Evolutionary conservation across 768 basidiomycete species (phyloP), one percentile per base, ranked within the genome.

Genomic region (Mycena galericulata): DNA sequence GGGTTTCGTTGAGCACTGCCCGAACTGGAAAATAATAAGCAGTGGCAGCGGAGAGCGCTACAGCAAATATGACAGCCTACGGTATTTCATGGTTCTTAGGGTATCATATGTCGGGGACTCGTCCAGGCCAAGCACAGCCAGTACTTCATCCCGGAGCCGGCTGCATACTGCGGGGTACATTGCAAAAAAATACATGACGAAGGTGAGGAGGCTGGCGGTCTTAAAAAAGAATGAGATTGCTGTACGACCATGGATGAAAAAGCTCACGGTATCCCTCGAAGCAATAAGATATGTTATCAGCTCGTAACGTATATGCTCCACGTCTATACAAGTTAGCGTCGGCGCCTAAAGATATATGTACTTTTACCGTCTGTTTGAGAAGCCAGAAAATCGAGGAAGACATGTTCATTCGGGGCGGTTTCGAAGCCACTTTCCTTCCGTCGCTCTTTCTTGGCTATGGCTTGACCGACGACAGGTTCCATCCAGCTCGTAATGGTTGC

Each of bases 141-240:
- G 61, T 18, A 87, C 80, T 71, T 88, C 88, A 5, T 75, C 71
- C 20, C 83, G 81, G 55, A 87, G 75, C 24, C 75, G 79, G 75
- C 72, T 8, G 84, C 78, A 3, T 82, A 76, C 1, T 84, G 87
- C 67, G 85, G 78, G 34, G 83, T 71, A 2, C 82, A 79, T 53
- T 8, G 62, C 29, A 14, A 88, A 76, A 53, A 83, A 80, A 69
- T 89, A 89, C 3, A 82, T 79, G 51, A 80, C 79, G 53, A 80
- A 87, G 14, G 87, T 87, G 49, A 88, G 73, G 18, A 87, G 77
- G 45, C 81, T 81, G 18, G 87, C 79, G 0, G 88, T 87, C 84
- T 85, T 47, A 18, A 67, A 45, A 40, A 30, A 11, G 3, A 66
- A 18, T 45, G 17, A 30, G 38, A 41, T 46, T 27, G 20, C 46